Base-by-base conservation (phyloP, 2,329 filamentous ascomycete species). In the Cordyceps militaris region DNA sequence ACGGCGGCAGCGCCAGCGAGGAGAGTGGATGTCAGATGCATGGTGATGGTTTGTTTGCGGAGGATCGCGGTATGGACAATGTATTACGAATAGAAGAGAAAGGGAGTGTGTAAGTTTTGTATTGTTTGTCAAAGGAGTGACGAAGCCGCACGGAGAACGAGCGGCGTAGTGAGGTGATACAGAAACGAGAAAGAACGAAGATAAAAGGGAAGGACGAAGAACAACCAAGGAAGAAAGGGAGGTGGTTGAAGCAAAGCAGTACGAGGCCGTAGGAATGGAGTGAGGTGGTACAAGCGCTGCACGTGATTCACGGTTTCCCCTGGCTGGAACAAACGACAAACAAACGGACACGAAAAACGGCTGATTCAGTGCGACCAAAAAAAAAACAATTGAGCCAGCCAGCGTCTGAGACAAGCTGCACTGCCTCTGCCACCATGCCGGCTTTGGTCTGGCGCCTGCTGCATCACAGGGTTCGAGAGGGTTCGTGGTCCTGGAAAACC, bases 11-110 rank as follows among this genome's bases (percentile, higher is more conserved):
- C 69, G 65, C 69, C 65, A 61, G 73, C 70, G 58, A 71, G 70
- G 52, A 77, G 50, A 44, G 70, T 65, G 40, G 70, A 61, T 34
- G 73, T 69, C 61, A 71, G 62, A 70, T 70, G 75, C 77, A 79
- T 79, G 56, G 32, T 71, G 68, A 51, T 42, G 48, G 54, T 36
- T 30, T 23, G 14, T 49, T 42, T 36, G 51, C 21, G 11, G 40
- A 7, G 4, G 21, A 24, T 9, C 4, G 21, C 2, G 21, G 10
- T 50, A 38, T 44, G 10, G 26, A 21, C 6, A 14, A 14, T 47
- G 9, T 19, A 34, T 44, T 4, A n/a, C 19, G 9, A 28, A 13
- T 11, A 13, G 21, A 16, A 16, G 24, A 51, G 21, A 26, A 26
- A 51, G 21, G 23, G 40, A 40, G 51, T 16, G 51, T 26, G 51